Evolutionary conservation across 2,329 filamentous ascomycete species (phyloP).

Genomic region (Coniella vitis): DNA sequence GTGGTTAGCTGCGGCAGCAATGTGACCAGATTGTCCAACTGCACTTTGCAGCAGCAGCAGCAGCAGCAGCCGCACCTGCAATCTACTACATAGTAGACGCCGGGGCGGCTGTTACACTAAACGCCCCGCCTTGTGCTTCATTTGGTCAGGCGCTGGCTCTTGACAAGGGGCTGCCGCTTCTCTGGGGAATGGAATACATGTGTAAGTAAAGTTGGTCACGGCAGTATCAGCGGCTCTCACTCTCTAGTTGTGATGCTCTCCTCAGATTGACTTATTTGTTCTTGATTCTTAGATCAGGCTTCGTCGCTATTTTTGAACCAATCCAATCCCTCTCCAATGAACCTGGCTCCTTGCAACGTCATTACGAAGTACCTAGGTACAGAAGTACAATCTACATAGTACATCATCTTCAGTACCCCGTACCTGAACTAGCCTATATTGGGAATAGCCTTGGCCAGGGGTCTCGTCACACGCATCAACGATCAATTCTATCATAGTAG

Average conservation of each 20-base stretch:
- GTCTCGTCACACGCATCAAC: no score
- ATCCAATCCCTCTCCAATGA: neutral
- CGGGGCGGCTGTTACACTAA: slow-evolving; percentile 5
- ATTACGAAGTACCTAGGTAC: no score
- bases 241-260: neutral
- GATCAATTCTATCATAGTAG: no score
- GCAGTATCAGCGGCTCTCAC: no score
- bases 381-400: no score
- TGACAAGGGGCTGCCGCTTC: neutral
- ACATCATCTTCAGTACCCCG: no score
- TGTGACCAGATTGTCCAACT: neutral
- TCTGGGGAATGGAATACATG: no score
- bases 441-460: neutral
- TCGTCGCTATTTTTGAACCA: slow-evolving; percentile 6
- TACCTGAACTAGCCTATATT: neutral
- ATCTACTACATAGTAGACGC: slow-evolving; percentile 1
- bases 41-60: no score
- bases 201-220: no score
- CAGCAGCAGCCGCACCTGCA: no score
- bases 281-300: neutral
- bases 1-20: slow-evolving; percentile 8
- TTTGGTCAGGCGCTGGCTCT: neutral
- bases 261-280: neutral
- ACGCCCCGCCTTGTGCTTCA: slow-evolving; percentile 3
- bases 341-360: no score